These are phyloP conservation scores for Testicularia cyperi DNA, from an alignment of 1,284 basidiomycete genomes.

Conservation along the genomic window DNA sequence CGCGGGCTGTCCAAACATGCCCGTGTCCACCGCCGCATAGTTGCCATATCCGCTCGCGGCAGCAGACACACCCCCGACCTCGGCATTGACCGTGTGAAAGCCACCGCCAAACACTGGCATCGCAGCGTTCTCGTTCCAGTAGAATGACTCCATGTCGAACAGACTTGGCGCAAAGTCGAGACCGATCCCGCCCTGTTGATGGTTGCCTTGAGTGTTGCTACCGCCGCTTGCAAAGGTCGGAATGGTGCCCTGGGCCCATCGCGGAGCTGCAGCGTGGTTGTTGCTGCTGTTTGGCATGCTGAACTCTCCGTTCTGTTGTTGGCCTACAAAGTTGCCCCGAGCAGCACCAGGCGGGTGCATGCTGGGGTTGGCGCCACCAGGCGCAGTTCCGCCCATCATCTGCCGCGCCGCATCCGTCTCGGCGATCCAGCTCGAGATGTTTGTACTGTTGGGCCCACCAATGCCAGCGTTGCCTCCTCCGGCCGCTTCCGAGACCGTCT, in stretches of 20 bases:
- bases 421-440: slow-evolving; percentile 35
- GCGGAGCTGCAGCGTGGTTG: background rate
- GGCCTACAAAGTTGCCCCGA: no score
- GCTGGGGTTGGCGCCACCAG: background rate
- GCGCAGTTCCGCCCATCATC: background rate
- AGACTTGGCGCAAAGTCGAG: slow-evolving; percentile 21
- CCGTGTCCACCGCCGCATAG: no score
- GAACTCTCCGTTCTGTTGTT: no score
- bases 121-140: slow-evolving; percentile 47
- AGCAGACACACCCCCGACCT: no score
- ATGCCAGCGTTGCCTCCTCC: slow-evolving; percentile 7
- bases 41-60: no score
- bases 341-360: background rate
- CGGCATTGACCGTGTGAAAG: no score
- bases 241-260: no score
- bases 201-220: background rate
- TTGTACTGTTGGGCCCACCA: slow-evolving; percentile 1
- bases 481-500: slow-evolving; percentile 1
- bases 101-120: slow-evolving; percentile 9
- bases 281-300: background rate
- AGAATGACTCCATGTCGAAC: slow-evolving; percentile 49
- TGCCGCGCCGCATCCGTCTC: slow-evolving; percentile 27
- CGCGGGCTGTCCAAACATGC: no score
- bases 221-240: no score
- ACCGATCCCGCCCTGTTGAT: background rate